These are phyloP conservation scores for Paraconiothyrium brasiliense DNA, from an alignment of 2,329 filamentous ascomycete genomes.

Conservation along the genomic window DNA sequence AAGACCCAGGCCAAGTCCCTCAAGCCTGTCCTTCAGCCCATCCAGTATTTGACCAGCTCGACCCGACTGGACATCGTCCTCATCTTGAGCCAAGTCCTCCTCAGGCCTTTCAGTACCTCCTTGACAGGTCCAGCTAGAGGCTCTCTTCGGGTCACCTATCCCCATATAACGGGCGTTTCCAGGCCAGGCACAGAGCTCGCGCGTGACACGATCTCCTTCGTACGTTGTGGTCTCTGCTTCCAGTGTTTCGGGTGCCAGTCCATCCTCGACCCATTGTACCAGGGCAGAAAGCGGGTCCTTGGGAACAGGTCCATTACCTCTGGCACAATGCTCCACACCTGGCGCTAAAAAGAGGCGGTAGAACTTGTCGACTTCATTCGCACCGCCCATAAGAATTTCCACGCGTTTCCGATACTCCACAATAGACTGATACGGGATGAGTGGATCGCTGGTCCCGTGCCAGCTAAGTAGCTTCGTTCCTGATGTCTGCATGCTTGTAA, in stretches of 20 bases:
- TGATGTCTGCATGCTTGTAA: conserved; percentile 32
- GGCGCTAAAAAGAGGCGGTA: conserved; percentile 45
- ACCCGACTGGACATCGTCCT: conserved; percentile 9
- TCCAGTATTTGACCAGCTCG: conserved; percentile 29
- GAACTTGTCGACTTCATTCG: conserved; percentile 35
- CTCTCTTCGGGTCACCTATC: conserved; percentile 26
- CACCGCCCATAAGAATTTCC: conserved; percentile 36
- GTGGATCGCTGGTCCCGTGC: conserved; percentile 38
- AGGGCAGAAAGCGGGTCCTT: conserved; percentile 32
- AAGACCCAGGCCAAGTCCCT: conserved; percentile 31
- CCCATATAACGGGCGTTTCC: conserved; percentile 29
- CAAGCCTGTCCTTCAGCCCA: conserved; percentile 29
- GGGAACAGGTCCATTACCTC: conserved; percentile 31
- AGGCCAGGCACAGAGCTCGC: conserved; percentile 34
- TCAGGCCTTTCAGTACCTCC: conserved; percentile 30
- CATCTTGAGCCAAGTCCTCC: conserved; percentile 9
- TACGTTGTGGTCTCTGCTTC: conserved; percentile 28
- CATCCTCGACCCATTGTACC: conserved; percentile 42
- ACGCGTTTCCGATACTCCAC: conserved; percentile 34
- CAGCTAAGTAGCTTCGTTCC: conserved; percentile 41
- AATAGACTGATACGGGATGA: conserved; percentile 39
- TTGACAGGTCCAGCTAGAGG: conserved; percentile 35
- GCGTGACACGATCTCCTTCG: conserved; percentile 29
- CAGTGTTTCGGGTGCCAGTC: conserved; percentile 33
- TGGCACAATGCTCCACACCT: conserved; percentile 37